Evolutionary conservation across 768 basidiomycete species (phyloP), one percentile per base, ranked within the genome.

Genomic region (Mycena haematopus): DNA sequence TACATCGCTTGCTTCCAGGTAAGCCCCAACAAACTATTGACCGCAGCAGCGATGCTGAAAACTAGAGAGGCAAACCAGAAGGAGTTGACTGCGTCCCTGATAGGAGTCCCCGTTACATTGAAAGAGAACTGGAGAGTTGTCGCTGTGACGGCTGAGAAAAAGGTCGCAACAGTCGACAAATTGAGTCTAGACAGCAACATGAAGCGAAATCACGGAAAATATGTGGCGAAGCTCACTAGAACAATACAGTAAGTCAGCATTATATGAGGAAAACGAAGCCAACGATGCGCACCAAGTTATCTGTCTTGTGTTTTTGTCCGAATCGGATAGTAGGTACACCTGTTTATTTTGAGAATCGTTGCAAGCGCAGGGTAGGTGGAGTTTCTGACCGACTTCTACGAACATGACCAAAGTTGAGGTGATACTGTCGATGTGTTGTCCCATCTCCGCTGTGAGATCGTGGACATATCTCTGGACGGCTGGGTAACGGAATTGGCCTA

Each of bases 1-100:
- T 92, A 92, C 88, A 91, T 90, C 0, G 90, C 89, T 70, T 90
- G 88, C 71, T 89, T 90, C 90, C 90, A 92, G 0, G 89, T 90
- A 52, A 92, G 74, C 47, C 89, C 90, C 15, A 92, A 77, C n/a
- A 91, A 75, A 72, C 86, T 87, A 73, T 91, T 92, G 45, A 92
- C 90, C 22, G 90, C 89, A 4, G 90, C 87, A 22, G 84, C 88
- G 61, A 91, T 90, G 65, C 87, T 89, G 75, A 92, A 91, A 5
- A 92, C 89, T 58, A 92, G 73, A 9, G 88, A 90, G 2, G 84
- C 81, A 68, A 91, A 91, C 89, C 90, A 91, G 67, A 91, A 88
- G 42, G 78, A 80, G 70, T 91, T 92, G 50, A 91, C 89, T 0
- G 84, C 79, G 63, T 84, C 80, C 1, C 81, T 73, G 22, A 83